Evolutionary conservation across 805 yeast genomes (phyloP).

Genomic region (Wickerhamiella nectarea): DNA sequence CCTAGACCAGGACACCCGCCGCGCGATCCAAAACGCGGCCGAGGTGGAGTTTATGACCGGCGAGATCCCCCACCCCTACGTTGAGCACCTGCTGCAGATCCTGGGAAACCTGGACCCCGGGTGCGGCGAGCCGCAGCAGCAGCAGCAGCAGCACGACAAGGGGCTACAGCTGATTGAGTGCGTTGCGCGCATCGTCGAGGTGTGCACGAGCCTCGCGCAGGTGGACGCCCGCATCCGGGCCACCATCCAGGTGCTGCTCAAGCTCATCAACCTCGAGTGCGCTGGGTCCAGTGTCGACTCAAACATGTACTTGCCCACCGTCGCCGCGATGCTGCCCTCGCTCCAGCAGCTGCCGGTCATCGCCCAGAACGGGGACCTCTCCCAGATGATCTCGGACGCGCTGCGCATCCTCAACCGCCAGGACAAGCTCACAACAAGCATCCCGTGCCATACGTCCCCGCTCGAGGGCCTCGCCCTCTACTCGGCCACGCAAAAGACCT

Average conservation of each 20-base stretch:
- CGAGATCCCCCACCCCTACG: constrained; percentile 6
- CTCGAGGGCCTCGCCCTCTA: constrained; percentile 16
- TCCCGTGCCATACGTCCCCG: neutral
- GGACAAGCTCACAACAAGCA: neutral
- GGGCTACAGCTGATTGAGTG: neutral
- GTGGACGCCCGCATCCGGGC: neutral
- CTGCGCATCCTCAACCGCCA: constrained; percentile 2
- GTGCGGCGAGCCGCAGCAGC: neutral
- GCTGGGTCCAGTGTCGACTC: neutral
- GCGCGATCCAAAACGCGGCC: constrained; percentile 2
- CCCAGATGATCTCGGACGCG: constrained; percentile 4
- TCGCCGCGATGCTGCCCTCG: neutral
- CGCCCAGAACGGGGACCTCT: constrained; percentile 2
- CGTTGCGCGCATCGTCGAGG: neutral
- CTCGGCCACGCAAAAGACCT: constrained; percentile 18
- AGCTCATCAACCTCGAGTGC: constrained; percentile 4
- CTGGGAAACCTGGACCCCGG: neutral
- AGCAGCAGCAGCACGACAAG: neutral
- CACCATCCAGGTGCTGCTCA: constrained; percentile 4
- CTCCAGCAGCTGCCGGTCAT: constrained; percentile 3
- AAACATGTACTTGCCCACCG: constrained; percentile 1
- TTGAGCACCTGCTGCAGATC: constrained; percentile 2
- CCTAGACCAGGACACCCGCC: neutral
- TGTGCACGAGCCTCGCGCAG: neutral
- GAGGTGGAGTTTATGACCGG: constrained; percentile 6